phyloP scores from a whole-genome alignment of 2,329 filamentous ascomycete genomes.

The Epichloe hybrida region DNA sequence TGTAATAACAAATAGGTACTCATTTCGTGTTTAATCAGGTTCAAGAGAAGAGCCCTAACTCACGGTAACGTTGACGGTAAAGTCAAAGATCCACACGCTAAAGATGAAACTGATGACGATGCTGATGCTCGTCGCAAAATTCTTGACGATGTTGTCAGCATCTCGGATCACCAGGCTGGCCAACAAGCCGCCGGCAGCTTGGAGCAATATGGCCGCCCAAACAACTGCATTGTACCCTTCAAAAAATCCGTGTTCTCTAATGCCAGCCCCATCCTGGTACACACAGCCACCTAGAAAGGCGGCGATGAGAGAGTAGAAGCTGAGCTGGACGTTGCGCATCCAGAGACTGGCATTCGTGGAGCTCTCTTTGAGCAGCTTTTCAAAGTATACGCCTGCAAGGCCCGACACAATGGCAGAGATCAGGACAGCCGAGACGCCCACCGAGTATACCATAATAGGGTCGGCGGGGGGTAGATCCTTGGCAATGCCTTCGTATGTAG shows the following conservation, averaged over 20 bases:
- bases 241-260: constrained; percentile 80
- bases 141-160: constrained; percentile 68
- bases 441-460: constrained; percentile 56
- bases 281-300: constrained; percentile 76
- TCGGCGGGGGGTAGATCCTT: constrained; percentile 38
- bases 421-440: constrained; percentile 68
- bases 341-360: constrained; percentile 64
- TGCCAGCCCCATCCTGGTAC: constrained; percentile 73
- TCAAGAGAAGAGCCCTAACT: constrained; percentile 21
- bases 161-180: constrained; percentile 32
- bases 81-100: constrained; percentile 76
- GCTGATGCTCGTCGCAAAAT: constrained; percentile 84
- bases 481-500: constrained; percentile 80
- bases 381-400: constrained; percentile 73
- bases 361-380: constrained; percentile 87
- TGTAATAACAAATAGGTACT: not conserved
- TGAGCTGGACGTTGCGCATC: constrained; percentile 89
- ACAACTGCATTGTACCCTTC: constrained; percentile 88
- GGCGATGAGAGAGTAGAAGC: constrained; percentile 86
- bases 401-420: constrained; percentile 70
- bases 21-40: not conserved
- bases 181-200: constrained; percentile 75
- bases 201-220: constrained; percentile 71
- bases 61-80: constrained; percentile 59
- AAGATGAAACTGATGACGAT: constrained; percentile 78